Percentiles rank a stretch among this genome's conserved stretches.
These are phyloP conservation scores for Arthrobotrys entomopaga DNA, from an alignment of 2,329 filamentous ascomycete genomes.

Conservation along the genomic window DNA sequence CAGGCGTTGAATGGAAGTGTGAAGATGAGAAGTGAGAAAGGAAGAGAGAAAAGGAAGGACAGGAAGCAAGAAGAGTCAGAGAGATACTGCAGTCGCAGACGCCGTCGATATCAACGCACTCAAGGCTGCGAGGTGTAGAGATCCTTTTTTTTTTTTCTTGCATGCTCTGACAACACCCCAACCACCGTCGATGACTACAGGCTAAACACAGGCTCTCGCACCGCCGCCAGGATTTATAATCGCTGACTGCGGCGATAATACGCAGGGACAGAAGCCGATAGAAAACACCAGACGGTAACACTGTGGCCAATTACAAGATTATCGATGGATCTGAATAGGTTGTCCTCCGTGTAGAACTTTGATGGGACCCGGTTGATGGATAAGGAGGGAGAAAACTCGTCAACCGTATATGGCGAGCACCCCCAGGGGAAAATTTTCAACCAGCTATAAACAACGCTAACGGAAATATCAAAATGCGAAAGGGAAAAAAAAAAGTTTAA, in stretches of 20 bases:
- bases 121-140: slow-evolving; percentile 36
- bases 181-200: slow-evolving; percentile 40
- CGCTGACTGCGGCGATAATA: slow-evolving; percentile 4
- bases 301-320: not conserved
- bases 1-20: not conserved
- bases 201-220: slow-evolving; percentile 28
- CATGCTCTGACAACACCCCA: slow-evolving; percentile 24
- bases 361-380: not conserved
- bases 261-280: slow-evolving; percentile 22
- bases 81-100: not conserved
- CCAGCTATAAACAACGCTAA: slow-evolving; percentile 49
- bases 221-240: slow-evolving; percentile 27
- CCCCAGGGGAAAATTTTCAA: slow-evolving; percentile 53
- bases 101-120: not conserved
- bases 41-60: slow-evolving; percentile 1
- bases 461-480: slow-evolving; percentile 47
- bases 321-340: too few relatives aligned
- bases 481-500: slow-evolving; percentile 15
- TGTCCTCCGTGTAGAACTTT: not conserved
- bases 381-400: slow-evolving; percentile 29
- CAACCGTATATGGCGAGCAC: slow-evolving; percentile 21
- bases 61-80: slow-evolving; percentile 26
- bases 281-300: slow-evolving; percentile 5
- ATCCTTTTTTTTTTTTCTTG: slow-evolving; percentile 43
- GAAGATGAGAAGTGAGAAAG: slow-evolving; percentile 13